Percentiles rank a stretch among this genome's conserved stretches.
These are phyloP conservation scores for Boeremia exigua DNA, from an alignment of 2,329 filamentous ascomycete species.

Conservation along the genomic window DNA sequence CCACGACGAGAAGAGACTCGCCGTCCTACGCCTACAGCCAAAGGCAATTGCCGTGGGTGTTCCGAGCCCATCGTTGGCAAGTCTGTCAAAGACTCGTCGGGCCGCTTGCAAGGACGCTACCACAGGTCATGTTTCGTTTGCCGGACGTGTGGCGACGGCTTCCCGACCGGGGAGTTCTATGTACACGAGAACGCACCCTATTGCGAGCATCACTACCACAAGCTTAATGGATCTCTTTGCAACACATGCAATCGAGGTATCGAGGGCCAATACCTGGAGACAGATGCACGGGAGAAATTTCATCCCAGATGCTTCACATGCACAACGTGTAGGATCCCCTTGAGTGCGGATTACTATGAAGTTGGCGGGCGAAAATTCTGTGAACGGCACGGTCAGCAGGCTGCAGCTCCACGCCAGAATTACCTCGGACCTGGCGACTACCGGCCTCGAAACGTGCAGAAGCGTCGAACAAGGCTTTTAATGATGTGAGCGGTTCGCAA, in stretches of 20 bases:
- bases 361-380: conserved; percentile 81
- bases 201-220: conserved; percentile 91
- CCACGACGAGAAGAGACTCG: conserved; percentile 26
- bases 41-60: conserved; percentile 85
- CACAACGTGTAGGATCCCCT: conserved; percentile 73
- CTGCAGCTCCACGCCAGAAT: conserved; percentile 50
- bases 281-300: conserved; percentile 77
- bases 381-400: conserved; percentile 79
- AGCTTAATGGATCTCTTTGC: conserved; percentile 87
- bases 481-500: conserved; percentile 51
- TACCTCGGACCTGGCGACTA: conserved; percentile 48
- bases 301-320: conserved; percentile 89
- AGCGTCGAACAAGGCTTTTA: conserved; percentile 58
- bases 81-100: conserved; percentile 91
- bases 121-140: conserved; percentile 96
- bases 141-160: conserved; percentile 79
- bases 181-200: conserved; percentile 87
- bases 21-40: conserved; percentile 54
- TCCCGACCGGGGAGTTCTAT: conserved; percentile 89
- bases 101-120: conserved; percentile 88
- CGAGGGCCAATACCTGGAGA: conserved; percentile 91
- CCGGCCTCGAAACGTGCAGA: conserved; percentile 51
- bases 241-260: conserved; percentile 81
- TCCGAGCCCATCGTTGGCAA: conserved; percentile 80
- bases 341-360: conserved; percentile 90